Conservation (phyloP, 2,329 filamentous ascomycete genomes). For the Xylaria sp. region DNA sequence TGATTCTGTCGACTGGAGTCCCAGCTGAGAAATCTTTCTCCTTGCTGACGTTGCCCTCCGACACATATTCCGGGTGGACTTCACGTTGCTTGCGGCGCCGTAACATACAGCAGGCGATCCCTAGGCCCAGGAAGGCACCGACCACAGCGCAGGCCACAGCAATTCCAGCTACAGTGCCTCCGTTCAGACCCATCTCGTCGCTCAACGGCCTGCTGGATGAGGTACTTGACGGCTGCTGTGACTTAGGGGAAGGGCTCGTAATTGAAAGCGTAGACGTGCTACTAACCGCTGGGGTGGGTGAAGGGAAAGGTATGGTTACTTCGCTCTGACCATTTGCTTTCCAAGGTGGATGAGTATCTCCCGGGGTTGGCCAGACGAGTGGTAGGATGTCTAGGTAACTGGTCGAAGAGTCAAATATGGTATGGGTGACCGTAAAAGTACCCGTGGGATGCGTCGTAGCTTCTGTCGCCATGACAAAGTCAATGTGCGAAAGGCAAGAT, state of each 20-base stretch:
- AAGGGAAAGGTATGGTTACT: not conserved
- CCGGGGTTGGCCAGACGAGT: not conserved
- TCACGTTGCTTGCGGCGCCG: slow-evolving; percentile 23
- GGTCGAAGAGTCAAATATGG: not conserved
- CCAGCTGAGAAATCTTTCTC: slow-evolving; percentile 25
- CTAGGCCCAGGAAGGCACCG: slow-evolving; percentile 18
- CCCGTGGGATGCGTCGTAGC: no score
- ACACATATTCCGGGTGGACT: slow-evolving; percentile 11
- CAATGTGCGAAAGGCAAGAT: no score
- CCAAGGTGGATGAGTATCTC: not conserved
- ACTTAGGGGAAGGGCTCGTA: not conserved
- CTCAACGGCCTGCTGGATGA: not conserved
- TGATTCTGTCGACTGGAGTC: slow-evolving; percentile 9
- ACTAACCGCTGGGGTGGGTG: not conserved
- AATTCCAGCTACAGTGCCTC: slow-evolving; percentile 23
- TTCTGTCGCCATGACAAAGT: no score
- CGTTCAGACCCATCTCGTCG: slow-evolving; percentile 8
- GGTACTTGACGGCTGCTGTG: not conserved
- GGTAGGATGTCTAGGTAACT: not conserved
- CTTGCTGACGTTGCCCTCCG: slow-evolving; percentile 9
- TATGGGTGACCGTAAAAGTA: not conserved
- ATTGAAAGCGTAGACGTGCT: not conserved
- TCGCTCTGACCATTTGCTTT: not conserved
- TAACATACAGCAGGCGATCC: slow-evolving; percentile 31
- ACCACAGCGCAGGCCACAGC: slow-evolving; percentile 20